Base-by-base conservation (phyloP, 768 basidiomycete species). In the Inosperma sp. region DNA sequence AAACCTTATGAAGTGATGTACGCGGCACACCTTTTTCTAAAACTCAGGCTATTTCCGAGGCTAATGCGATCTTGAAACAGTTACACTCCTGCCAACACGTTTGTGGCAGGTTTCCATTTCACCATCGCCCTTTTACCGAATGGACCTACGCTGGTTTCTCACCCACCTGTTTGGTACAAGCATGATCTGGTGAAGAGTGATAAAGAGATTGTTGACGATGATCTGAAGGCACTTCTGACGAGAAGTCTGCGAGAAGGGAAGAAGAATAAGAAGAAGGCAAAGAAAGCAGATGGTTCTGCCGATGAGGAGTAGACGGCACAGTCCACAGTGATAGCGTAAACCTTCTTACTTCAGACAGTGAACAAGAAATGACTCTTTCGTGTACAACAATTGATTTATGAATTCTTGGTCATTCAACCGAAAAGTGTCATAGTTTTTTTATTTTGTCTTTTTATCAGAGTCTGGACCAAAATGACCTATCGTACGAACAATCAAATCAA, bases 71-170 rank as follows among this genome's bases (percentile, higher is more conserved):
- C 36, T 35, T 47, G 33, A 23, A 40, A 43, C 53, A 88, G 88
- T 49, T 89, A 86, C 69, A 93, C 93, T 5, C 86, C 88, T 34
- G 55, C 82, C 22, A 85, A 80, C 59, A 92, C 92, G 14, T 83
- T 87, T 51, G 91, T 97, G 37, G 94, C 95, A 48, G 89, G 86
- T 7, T 96, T 94, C 81, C 94, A 97, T 76, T 93, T 96, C 74
- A 99, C 95, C 36, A 84, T 99, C 62, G 93, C 92, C 30, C 81
- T 99, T 17, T 83, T 89, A 30, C 86, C 95, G 39, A 87, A 81
- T 45, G 96, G 96, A 23, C 95, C 93, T 21, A 68, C 84, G 23
- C 72, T 97, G 56, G 80, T 99, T 68, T 91, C 91, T 10, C 86
- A 88, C 53, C 83, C 89, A 8, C 91, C 96, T 10, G 62, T 83